Conservation (phyloP, 2,329 filamentous ascomycete genomes). For the Gaeumannomyces sp. region DNA sequence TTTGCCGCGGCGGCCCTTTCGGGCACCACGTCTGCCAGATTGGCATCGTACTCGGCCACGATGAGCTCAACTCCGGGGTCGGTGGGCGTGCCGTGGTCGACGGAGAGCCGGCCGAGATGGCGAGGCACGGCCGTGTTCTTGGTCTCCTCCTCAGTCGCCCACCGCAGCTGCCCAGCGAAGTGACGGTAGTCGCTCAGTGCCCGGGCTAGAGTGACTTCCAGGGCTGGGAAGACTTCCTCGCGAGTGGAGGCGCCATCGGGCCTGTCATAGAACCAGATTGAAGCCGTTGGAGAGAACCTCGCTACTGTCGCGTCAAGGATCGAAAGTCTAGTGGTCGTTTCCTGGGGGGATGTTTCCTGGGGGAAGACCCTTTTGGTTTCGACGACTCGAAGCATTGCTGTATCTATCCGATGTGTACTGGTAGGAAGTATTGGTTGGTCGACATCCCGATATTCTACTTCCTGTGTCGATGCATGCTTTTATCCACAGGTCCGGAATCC, state of each 20-base stretch:
- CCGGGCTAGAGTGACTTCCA: slow-evolving; percentile 24
- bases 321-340: slow-evolving; percentile 25
- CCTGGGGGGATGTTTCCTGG: background rate
- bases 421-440: background rate
- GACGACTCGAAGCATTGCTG: background rate
- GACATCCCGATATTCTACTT: no score
- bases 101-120: slow-evolving; percentile 29
- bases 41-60: slow-evolving; percentile 22
- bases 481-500: no score
- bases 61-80: slow-evolving; percentile 38
- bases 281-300: slow-evolving; percentile 32
- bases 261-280: slow-evolving; percentile 37
- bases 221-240: background rate
- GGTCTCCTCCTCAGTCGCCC: slow-evolving; percentile 22
- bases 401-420: background rate
- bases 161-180: slow-evolving; percentile 34
- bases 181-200: slow-evolving; percentile 35
- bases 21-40: slow-evolving; percentile 26
- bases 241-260: slow-evolving; percentile 13
- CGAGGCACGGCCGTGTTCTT: slow-evolving; percentile 19
- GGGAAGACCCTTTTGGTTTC: background rate
- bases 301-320: slow-evolving; percentile 37
- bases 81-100: slow-evolving; percentile 26
- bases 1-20: slow-evolving; percentile 12
- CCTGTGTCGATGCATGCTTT: no score